Percentiles rank a stretch among this genome's conserved stretches.
These are phyloP conservation scores for Monosporascus cannonballus DNA, from an alignment of 2,329 filamentous ascomycete species.

Conservation along the genomic window DNA sequence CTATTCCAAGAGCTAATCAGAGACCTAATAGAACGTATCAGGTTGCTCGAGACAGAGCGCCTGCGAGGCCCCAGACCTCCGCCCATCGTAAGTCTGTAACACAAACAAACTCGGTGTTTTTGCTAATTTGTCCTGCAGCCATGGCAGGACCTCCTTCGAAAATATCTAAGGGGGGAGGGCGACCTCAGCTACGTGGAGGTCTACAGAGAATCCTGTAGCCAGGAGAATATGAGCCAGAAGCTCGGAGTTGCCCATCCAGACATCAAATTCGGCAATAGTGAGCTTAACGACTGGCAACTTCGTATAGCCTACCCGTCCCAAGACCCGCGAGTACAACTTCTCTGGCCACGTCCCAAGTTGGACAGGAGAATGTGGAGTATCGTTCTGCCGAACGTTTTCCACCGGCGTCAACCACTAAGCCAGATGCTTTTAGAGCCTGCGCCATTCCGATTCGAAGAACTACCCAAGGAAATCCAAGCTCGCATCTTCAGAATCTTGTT, in stretches of 20 bases:
- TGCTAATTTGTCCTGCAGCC: slow-evolving; percentile 2
- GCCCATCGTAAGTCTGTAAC: neutral
- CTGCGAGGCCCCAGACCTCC: neutral
- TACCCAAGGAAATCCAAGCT: slow-evolving; percentile 25
- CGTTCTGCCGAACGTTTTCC: too few species aligned
- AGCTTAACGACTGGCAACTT: neutral
- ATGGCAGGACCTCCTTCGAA: slow-evolving; percentile 8
- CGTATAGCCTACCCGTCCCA: neutral
- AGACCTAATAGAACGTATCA: too few species aligned
- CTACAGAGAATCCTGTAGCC: slow-evolving; percentile 23
- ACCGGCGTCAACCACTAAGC: neutral
- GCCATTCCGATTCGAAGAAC: slow-evolving; percentile 22
- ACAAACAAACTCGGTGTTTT: neutral
- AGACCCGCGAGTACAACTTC: neutral
- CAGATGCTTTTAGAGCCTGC: slow-evolving; percentile 1
- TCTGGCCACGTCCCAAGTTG: too few species aligned
- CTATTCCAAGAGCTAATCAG: too few species aligned
- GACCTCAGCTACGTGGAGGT: slow-evolving; percentile 8
- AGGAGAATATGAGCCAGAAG: slow-evolving; percentile 27
- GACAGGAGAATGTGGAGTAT: too few species aligned
- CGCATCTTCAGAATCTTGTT: slow-evolving; percentile 32
- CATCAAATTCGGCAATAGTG: slow-evolving; percentile 12
- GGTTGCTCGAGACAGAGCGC: neutral
- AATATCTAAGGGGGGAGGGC: neutral
- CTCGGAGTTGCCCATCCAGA: slow-evolving; percentile 21